Evolutionary conservation across 208 protist species (phyloP), one percentile per base, ranked within the genome.

Genomic region (Acanthamoeba healyi): DNA sequence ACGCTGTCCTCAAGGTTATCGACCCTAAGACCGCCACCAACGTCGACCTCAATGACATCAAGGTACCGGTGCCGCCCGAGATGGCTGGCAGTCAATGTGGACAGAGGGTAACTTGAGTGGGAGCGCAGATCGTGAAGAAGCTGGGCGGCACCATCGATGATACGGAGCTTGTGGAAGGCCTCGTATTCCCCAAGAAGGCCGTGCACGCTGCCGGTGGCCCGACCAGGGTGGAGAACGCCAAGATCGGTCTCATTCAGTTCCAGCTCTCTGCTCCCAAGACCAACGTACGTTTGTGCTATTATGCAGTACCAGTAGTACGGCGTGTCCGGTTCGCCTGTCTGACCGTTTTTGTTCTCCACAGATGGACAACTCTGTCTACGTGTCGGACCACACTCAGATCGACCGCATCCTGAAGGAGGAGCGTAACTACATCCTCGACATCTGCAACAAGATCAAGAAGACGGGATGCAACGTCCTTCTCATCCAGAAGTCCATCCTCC

Each of bases 231-330:
- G 92, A n/a, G 99, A 97, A 99, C 99, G 98, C 95, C 95, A 99
- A 99, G 96, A 99, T 99, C 65, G 99, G 99, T 94, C 99, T 99
- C 94, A 98, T 99, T 29, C 98, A 99, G 61, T 99, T 99, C 95
- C 99, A 99, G 97, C 99, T 99, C 58, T 99, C 99, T 7, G 99
- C 99, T 95, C 99, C 99, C 93, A 99, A 99, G 98, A 99, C 99
- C 58, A 99, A 99, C n/a, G n/a, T n/a, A n/a, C n/a, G n/a, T n/a
- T n/a, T n/a, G n/a, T n/a, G n/a, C n/a, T n/a, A n/a, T n/a, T n/a
- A n/a, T n/a, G n/a, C n/a, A n/a, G n/a, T n/a, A n/a, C 96, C 98
- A 99, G 95, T 99, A 99, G 42, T 95, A 99, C 19, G 97, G 99
- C 94, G 99, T 99, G 90, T 98, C 95, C 67, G 96, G 65, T 19